Base-by-base conservation (phyloP, 73 alveolate species). In the Stentor coeruleus region DNA sequence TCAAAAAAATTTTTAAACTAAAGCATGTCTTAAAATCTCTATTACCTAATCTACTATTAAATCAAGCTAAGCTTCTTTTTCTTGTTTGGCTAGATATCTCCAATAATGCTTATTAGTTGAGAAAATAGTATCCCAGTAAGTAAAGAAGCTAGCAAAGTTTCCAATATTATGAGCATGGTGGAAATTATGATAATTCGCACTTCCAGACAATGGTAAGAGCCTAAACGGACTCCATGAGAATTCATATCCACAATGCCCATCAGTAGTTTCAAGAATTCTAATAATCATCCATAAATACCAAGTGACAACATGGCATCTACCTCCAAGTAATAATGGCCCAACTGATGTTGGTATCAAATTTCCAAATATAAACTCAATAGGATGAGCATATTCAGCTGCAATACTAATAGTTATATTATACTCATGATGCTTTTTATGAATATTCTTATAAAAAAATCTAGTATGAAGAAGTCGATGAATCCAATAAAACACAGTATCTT, bases 231-330 rank as follows among this genome's bases (percentile, higher is more conserved):
- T 58, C 95, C 96, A 92, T 14, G 95, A 85, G 82, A 92, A 92
- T n/a, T 92, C 97, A 74, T 92, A 92, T 3, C 98, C 98, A 28
- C 91, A 87, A 84, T 92, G 98, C n/a, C 96, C 98, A 74, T 90
- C 93, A 26, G 84, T 76, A 3, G 95, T 92, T 81, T 90, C 95
- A 38, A 86, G 82, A 3, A 88, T 74, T 42, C 95, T 87, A 73
- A 85, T 55, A 6, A 84, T 75, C 3, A 41, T 73, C 95, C 95
- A 90, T 49, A 88, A 30, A 37, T 35, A 30, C 59, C 80, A 58
- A 31, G 98, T 92, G 58, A 57, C 81, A 20, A 85, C 38, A 66
- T 92, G 98, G 86, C 92, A 82, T n/a, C 74, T 81, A 20, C 81
- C 30, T 3, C 94, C 94, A 3, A 92, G 81, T 6, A 88, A 15